These are phyloP conservation scores for Eucalyptus brandiana DNA, from an alignment of 345 rosid species.

Conservation along the genomic window DNA sequence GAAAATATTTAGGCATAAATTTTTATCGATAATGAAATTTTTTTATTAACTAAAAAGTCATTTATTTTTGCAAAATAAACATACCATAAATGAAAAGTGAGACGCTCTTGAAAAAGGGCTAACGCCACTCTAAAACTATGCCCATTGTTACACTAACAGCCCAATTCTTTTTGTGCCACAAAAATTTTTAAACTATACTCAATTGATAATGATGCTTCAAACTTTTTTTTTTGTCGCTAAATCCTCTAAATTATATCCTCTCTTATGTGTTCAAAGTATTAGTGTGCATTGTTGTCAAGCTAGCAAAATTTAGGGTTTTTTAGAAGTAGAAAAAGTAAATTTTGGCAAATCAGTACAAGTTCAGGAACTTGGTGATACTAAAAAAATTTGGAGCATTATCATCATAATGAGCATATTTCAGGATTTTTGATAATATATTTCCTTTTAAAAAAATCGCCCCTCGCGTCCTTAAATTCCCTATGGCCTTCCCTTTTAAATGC, in stretches of 20 bases:
- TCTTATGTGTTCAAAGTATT: too few relatives aligned
- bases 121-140: background rate
- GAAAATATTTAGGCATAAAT: accelerated
- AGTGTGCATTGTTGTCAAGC: background rate
- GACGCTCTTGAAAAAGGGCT: accelerated
- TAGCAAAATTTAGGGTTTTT: background rate
- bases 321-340: too few relatives aligned
- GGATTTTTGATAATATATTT: background rate
- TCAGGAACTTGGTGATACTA: accelerated
- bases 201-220: background rate
- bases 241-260: background rate
- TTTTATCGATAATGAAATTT: accelerated
- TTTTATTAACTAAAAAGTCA: background rate
- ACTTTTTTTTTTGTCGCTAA: too few relatives aligned
- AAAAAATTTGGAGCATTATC: background rate
- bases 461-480: background rate
- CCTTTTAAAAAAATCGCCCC: background rate
- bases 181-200: too few relatives aligned
- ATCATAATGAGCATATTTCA: background rate
- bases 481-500: background rate
- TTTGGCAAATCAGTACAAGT: background rate
- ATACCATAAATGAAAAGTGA: background rate
- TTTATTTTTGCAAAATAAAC: too few relatives aligned
- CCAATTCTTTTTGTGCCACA: background rate
- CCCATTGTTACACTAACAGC: too few relatives aligned